Base-by-base conservation (phyloP, 805 yeast species). In the Metschnikowia noctiluminum region DNA sequence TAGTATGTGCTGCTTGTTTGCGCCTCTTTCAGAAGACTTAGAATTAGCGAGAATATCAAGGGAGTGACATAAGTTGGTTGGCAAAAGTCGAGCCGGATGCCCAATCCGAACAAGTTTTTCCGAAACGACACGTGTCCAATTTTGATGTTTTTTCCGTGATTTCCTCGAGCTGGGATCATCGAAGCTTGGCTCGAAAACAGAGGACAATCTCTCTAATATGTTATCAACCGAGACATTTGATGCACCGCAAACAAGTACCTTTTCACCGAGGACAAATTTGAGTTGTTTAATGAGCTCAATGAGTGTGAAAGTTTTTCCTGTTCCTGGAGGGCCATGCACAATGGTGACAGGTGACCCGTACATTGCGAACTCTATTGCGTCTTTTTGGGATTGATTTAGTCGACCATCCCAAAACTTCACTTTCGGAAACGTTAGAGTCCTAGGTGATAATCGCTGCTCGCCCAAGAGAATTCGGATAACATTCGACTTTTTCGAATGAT, bases 151-250 rank as follows among this genome's bases (percentile, higher is more conserved):
- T 46, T 10, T 48, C 54, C 10, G 14, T 46, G 51, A n/a, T 45
- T 51, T 43, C 28, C 42, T 49, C 9, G 14, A 31, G 12, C 26
- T 35, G 3, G 43, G 5, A 3, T 35, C 44, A 10, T 26, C 48
- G 5, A 39, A 15, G 6, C 28, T 32, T 10, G 40, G 40, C 16
- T 37, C 45, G 45, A 71, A 69, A 6, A 51, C 55, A 2, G 67
- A 64, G 9, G 74, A 63, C 21, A 92, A 64, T 50, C 97, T 71
- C 64, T 92, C 97, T 42, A 91, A 66, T 13, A 92, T 86, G 0
- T 96, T 92, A 63, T 92, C 98, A 1, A 91, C 96, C 0, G 97
- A 82, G 13, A 90, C 84, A 62, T 92, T 92, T 0, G 97, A 90
- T 0, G 98, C 96, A 0, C 97, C 97, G 69, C 97, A 91, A 0